Conservation (phyloP, 805 yeast genomes). For the Groenewaldozyma tartarivorans region DNA sequence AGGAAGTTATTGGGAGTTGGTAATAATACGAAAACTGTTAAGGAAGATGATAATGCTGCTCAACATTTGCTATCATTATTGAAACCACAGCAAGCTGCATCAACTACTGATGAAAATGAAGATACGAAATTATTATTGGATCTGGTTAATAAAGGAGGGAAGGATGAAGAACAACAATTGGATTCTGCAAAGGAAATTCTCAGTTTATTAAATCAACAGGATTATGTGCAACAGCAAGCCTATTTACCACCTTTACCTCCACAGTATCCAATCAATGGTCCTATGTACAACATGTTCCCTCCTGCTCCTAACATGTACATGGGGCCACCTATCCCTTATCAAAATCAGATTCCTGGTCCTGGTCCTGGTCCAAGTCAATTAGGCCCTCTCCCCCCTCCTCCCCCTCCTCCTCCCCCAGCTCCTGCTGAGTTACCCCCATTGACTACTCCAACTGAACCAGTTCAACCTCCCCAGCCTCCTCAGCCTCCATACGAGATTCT, state of each 20-base stretch:
- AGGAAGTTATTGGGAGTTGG: slow-evolving; percentile 23
- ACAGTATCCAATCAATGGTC: slow-evolving; percentile 1
- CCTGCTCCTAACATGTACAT: slow-evolving; percentile 5
- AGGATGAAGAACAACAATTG: slow-evolving; percentile 13
- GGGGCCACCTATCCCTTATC: slow-evolving; percentile 6
- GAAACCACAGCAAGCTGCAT: slow-evolving; percentile 7
- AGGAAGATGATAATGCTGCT: slow-evolving; percentile 16
- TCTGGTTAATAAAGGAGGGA: slow-evolving; percentile 17
- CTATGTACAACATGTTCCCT: slow-evolving; percentile 1
- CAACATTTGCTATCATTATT: slow-evolving; percentile 11
- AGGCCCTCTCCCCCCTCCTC: slow-evolving; percentile 1
- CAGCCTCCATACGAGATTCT: slow-evolving; percentile 18
- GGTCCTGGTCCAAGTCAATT: not conserved
- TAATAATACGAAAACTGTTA: slow-evolving; percentile 9
- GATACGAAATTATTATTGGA: slow-evolving; percentile 21
- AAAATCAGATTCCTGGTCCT: slow-evolving; percentile 4
- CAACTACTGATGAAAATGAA: slow-evolving; percentile 3
- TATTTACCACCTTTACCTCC: slow-evolving; percentile 9
- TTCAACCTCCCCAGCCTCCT: slow-evolving; percentile 13
- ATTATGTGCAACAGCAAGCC: slow-evolving; percentile 6
- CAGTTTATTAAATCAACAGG: slow-evolving; percentile 16
- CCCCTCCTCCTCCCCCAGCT: slow-evolving; percentile 2
- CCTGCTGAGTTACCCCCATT: slow-evolving; percentile 4
- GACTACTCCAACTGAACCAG: slow-evolving; percentile 1
- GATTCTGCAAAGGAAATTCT: slow-evolving; percentile 25